Base-by-base conservation (phyloP, 495 filamentous ascomycete genomes). In the Hyaloscypha hepaticicola region DNA sequence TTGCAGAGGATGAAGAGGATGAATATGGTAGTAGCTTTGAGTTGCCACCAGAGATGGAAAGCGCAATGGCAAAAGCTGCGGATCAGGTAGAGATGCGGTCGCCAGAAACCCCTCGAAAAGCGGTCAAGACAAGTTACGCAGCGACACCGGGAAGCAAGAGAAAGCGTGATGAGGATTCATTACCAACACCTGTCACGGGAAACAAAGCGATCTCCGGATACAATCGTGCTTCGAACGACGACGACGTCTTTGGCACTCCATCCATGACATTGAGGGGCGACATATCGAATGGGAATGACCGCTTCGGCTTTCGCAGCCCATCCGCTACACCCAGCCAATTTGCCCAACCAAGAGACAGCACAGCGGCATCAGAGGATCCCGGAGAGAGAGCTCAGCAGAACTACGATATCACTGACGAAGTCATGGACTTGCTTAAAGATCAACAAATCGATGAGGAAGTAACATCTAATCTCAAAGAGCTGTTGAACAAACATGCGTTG, bases 401-500 rank as follows among this genome's bases (percentile, higher is more conserved):
- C 21, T 84, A 80, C 25, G 77, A 82, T 26, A 73, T 90, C 12
- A 80, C 83, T 0, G 70, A 71, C 9, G 78, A 84, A 26, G 74
- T 86, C 19, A 68, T 87, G 50, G 69, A 65, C 1, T 69, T 87
- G 0, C 78, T 92, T 12, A 75, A 83, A 9, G 73, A 72, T 21
- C 74, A 83, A 63, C 61, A 76, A 14, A 77, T 87, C 22, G 73
- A 79, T 12, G 60, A 73, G 4, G 52, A 72, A 22, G 77, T 78
- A 6, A 76, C 69, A 14, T 73, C 78, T 9, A 77, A 76, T 27
- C 58, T 89, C 1, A 76, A 77, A 3, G 66, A 69, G 25, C 68
- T 84, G 3, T 75, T 92, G 21, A 81, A 85, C 34, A 78, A 73
- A 41, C 81, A 89, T 66, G 83, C 85, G 12, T 71, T 85, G 58